These are phyloP conservation scores for Handroanthus guayacan DNA, from an alignment of 257 asterid genomes.

Conservation along the genomic window DNA sequence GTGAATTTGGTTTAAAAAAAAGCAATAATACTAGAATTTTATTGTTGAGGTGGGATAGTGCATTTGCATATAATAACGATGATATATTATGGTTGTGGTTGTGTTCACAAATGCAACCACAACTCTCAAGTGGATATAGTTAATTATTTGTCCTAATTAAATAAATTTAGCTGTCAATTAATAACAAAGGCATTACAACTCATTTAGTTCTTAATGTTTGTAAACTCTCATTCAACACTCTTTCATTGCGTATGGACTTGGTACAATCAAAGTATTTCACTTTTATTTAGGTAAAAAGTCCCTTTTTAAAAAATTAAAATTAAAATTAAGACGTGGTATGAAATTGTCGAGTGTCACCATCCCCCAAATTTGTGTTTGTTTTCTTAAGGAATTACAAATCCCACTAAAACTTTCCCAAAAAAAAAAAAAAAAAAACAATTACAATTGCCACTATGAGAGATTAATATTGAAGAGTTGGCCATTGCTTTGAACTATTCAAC, in stretches of 20 bases:
- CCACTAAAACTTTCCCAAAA: background rate
- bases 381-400: background rate
- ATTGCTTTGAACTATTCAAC: constrained; percentile 30
- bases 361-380: background rate
- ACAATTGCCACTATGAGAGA: constrained; percentile 28
- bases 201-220: background rate
- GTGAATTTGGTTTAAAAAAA: too few species aligned
- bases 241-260: background rate
- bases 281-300: constrained; percentile 34
- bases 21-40: too few species aligned
- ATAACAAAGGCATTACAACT: background rate
- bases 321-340: constrained; percentile 10
- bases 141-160: background rate
- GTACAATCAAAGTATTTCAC: background rate
- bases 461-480: background rate
- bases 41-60: too few species aligned
- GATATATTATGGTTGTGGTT: background rate
- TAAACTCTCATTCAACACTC: background rate
- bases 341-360: background rate
- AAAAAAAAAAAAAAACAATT: too few species aligned
- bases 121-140: background rate
- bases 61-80: too few species aligned
- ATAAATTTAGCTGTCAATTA: background rate
- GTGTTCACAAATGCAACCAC: background rate
- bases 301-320: background rate